Conservation (phyloP, 257 asterid genomes). For the Gentiana dahurica region DNA sequence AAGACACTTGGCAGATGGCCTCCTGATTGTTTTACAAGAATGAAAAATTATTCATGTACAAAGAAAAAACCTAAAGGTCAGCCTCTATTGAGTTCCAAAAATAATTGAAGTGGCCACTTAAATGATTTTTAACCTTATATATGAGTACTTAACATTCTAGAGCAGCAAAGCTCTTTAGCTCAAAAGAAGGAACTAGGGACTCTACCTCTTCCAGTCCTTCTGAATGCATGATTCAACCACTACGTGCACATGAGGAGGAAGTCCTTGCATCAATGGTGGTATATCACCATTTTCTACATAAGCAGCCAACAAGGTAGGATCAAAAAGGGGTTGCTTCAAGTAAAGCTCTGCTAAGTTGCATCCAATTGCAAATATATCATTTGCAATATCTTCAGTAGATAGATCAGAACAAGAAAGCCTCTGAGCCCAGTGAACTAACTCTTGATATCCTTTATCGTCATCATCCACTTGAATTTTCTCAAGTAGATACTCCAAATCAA, state of each 20-base stretch:
- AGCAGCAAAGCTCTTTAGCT: no score
- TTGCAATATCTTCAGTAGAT: constrained; percentile 43
- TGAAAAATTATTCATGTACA: constrained; percentile 10
- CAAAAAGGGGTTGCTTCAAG: constrained; percentile 73
- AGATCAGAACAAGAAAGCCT: constrained; percentile 24
- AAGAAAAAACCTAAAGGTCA: neutral
- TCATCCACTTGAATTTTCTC: constrained; percentile 56
- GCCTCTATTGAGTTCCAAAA: neutral
- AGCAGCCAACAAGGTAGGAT: constrained; percentile 37
- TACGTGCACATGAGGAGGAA: constrained; percentile 53
- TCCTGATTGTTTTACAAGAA: constrained; percentile 40
- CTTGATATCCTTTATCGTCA: constrained; percentile 75
- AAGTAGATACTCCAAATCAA: constrained; percentile 47
- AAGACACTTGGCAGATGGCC: constrained; percentile 85
- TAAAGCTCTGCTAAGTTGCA: constrained; percentile 91
- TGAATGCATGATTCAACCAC: constrained; percentile 76
- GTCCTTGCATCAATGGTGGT: constrained; percentile 58
- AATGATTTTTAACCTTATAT: no score
- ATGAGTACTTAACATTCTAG: no score
- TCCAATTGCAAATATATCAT: constrained; percentile 84
- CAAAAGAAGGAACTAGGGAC: constrained; percentile 12
- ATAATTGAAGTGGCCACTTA: neutral
- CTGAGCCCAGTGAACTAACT: constrained; percentile 64
- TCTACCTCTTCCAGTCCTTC: constrained; percentile 75
- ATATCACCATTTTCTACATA: constrained; percentile 56